These are phyloP conservation scores for Spirogloea muscicola DNA, from an alignment of 139 green algal species.

Conservation along the genomic window DNA sequence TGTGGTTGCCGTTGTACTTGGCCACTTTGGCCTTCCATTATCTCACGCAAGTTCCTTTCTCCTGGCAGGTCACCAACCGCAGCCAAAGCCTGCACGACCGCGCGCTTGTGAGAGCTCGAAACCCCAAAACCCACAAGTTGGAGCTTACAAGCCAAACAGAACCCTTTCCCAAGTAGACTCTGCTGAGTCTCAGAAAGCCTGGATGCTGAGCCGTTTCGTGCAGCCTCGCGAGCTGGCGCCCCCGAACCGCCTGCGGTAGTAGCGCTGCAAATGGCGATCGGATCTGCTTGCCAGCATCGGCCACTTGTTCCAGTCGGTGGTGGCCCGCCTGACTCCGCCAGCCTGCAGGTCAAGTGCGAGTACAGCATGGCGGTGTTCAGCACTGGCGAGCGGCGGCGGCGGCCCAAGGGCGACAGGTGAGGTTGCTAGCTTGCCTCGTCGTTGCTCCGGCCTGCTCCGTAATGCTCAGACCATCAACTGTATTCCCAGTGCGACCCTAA, in stretches of 20 bases:
- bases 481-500: not conserved
- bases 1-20: too few relatives aligned
- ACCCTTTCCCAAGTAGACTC: not conserved
- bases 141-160: not conserved
- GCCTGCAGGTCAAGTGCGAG: conserved; percentile 63
- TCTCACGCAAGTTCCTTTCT: too few relatives aligned
- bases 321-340: not conserved
- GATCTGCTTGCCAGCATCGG: too few relatives aligned
- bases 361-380: conserved; percentile 88
- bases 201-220: not conserved
- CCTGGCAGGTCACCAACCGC: conserved; percentile 48
- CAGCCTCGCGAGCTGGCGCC: not conserved
- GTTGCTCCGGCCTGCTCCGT: too few relatives aligned
- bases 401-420: conserved; percentile 63
- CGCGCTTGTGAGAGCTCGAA: conserved; percentile 57
- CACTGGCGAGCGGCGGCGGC: conserved; percentile 73
- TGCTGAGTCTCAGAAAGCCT: not conserved
- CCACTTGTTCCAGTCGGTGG: not conserved
- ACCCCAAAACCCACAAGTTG: conserved; percentile 13
- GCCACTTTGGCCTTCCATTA: too few relatives aligned
- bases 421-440: not conserved
- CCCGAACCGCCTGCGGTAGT: not conserved
- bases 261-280: not conserved
- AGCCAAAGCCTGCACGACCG: conserved; percentile 53
- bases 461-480: not conserved